Base-by-base conservation (phyloP, 176 grass and related monocot species). In the Triticum turgidum region DNA sequence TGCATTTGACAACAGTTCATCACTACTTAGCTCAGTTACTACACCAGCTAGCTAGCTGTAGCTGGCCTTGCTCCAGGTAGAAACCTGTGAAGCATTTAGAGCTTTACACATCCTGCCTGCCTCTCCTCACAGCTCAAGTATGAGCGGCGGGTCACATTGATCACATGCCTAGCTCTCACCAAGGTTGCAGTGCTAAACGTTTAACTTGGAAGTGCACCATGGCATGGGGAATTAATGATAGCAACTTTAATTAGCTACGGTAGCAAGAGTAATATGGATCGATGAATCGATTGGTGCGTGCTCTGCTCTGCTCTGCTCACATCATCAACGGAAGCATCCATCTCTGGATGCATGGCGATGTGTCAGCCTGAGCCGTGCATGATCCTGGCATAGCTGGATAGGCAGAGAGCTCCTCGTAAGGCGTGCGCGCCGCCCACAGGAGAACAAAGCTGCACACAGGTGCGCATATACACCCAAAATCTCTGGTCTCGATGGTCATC, bases 391-490 rank as follows among this genome's bases (percentile, higher is more conserved):
- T 76, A 0, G 49, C 49, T 52, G 78, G 61, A 34, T 9, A 29
- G 73, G 27, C 59, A 58, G 42, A 37, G 39, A 76, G 38, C 1
- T 25, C 15, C 75, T 91, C 45, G 80, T 83, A 75, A 84, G 5
- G 76, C 83, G 85, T 68, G 89, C 27, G 27, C 21, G 80, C 61
- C 74, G 80, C 51, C 20, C 75, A 65, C 41, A 74, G 71, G 41
- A 83, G 66, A 47, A 13, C 6, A 27, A 6, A 87, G 73, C 72
- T 73, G 67, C 84, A 73, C 56, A 87, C 13, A 51, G 89, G 44
- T 87, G 66, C 65, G 73, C 89, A 83, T 47, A 79, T 62, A 0
- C 4, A 49, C 56, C 73, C 72, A 90, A 81, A 64, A 45, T 80
- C 65, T 73, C 42, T 59, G 24, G 11, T 71, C 82, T 83, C 65